Conservation (phyloP, 2,329 filamentous ascomycete species). For the Bipolaris oryzae region DNA sequence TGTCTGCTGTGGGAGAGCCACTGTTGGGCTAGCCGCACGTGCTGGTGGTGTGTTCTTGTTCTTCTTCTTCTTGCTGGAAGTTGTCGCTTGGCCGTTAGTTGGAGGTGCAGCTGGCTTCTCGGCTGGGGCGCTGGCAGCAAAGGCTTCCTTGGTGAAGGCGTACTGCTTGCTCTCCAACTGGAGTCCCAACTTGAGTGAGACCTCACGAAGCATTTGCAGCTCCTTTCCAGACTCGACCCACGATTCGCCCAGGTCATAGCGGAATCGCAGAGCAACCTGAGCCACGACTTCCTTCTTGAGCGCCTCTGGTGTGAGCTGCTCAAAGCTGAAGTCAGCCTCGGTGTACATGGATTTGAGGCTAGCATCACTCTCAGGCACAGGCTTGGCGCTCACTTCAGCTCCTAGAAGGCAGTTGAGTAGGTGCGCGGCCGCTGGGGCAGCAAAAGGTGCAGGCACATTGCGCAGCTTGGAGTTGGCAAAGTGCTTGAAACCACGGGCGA, state of each 20-base stretch:
- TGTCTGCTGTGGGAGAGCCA: slow-evolving; percentile 60
- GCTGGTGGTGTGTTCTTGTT: slow-evolving; percentile 61
- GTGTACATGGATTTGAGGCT: slow-evolving; percentile 76
- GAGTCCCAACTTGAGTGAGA: slow-evolving; percentile 85
- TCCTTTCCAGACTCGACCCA: slow-evolving; percentile 74
- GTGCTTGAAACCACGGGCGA: slow-evolving; percentile 96
- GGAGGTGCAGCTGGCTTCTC: slow-evolving; percentile 30
- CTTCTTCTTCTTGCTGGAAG: slow-evolving; percentile 57
- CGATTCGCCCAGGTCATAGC: slow-evolving; percentile 70
- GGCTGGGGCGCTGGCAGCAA: slow-evolving; percentile 24
- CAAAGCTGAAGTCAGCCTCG: slow-evolving; percentile 81
- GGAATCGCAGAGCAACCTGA: slow-evolving; percentile 76
- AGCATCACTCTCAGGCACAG: slow-evolving; percentile 76
- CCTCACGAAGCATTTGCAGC: slow-evolving; percentile 85
- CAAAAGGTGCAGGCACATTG: slow-evolving; percentile 77
- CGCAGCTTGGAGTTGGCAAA: slow-evolving; percentile 79
- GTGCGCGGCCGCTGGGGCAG: slow-evolving; percentile 80
- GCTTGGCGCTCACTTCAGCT: slow-evolving; percentile 74
- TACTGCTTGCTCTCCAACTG: slow-evolving; percentile 84
- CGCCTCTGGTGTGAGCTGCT: slow-evolving; percentile 74
- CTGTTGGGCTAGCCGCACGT: slow-evolving; percentile 50
- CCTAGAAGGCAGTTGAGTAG: slow-evolving; percentile 94
- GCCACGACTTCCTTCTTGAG: slow-evolving; percentile 72
- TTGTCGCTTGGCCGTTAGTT: slow-evolving; percentile 48
- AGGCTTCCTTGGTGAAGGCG: slow-evolving; percentile 61